Evolutionary conservation across 2,329 filamentous ascomycete species (phyloP).

Genomic region (Fusarium udum): DNA sequence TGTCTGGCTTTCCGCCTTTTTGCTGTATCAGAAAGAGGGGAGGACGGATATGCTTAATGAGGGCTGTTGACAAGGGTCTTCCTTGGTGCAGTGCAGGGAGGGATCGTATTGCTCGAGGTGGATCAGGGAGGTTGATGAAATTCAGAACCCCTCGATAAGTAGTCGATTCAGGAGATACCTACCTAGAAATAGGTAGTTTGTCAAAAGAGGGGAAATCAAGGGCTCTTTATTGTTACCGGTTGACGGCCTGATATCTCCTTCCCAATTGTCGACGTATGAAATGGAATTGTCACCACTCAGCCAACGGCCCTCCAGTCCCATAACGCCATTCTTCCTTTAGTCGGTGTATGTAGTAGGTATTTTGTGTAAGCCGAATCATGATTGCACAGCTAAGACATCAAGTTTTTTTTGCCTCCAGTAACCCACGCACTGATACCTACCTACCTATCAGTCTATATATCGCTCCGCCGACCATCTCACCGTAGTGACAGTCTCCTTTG

Average conservation of each 20-base stretch:
- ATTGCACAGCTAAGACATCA: neutral
- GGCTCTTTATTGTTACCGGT: neutral
- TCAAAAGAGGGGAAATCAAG: neutral
- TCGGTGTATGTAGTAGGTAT: constrained; percentile 14
- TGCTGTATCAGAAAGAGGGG: constrained; percentile 11
- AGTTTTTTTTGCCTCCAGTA: neutral
- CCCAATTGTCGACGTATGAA: neutral
- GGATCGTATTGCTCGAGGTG: constrained; percentile 13
- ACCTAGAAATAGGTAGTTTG: neutral
- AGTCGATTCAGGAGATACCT: neutral
- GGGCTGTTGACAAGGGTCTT: constrained; percentile 12
- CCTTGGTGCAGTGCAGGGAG: constrained; percentile 22
- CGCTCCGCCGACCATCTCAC: constrained; percentile 13
- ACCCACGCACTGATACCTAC: neutral
- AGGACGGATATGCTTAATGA: constrained; percentile 24
- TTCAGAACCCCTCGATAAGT: constrained; percentile 2
- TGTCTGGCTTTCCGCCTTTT: constrained; percentile 44
- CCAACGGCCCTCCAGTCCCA: neutral
- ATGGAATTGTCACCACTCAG: neutral
- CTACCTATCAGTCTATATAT: neutral
- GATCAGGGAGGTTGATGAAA: constrained; percentile 19
- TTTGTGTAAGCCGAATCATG: constrained; percentile 8
- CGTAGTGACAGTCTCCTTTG: constrained; percentile 32
- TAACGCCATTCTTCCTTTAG: constrained; percentile 12
- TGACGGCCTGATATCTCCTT: neutral